Base-by-base conservation (phyloP, 495 filamentous ascomycete species). In the Aspergillus baeticus region DNA sequence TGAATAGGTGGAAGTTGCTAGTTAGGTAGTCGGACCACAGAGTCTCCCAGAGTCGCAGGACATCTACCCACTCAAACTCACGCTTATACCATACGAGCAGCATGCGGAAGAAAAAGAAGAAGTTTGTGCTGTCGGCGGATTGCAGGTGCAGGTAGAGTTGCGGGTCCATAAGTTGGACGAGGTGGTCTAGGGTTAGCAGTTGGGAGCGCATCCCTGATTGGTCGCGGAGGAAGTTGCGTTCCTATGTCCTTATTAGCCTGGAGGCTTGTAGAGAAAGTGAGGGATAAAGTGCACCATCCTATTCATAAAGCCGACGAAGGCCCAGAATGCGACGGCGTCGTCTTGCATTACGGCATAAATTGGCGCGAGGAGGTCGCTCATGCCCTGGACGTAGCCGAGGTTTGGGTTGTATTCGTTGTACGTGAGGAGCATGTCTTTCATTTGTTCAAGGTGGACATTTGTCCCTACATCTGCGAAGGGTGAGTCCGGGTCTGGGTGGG, bases 61-160 rank as follows among this genome's bases (percentile, higher is more conserved):
- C 83, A 65, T 97, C 90, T 36, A 76, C 66, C 90, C 91, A 98
- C 63, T 83, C 79, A 63, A 98, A 98, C 72, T 98, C 94, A 4
- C 94, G 88, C 74, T 98, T 98, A 72, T 92, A 98, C 93, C 93
- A 98, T 17, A 98, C 94, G 0, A 98, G 78, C 21, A 98, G 77
- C 92, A 97, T 97, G 21, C 94, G 87, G 81, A 98, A 98, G 79
- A 98, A 98, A 78, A 98, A 98, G 71, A 98, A 98, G 73, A 98
- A 98, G 71, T 98, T 98, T 17, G 94, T 98, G 62, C 86, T 91
- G 58, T 98, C 95, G 21, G 92, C 91, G 7, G 80, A 84, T 65
- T 96, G 84, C 0, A 98, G 80, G 65, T 98, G 94, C 10, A 90
- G 74, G 64, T 97, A 98, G 36, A 98, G 84, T 64, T 91, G 88